A percentile compares a stretch with the other conserved stretches of the same genome.
These are phyloP conservation scores for Earliella scabrosa DNA, from an alignment of 1,284 basidiomycete genomes.

Conservation along the genomic window DNA sequence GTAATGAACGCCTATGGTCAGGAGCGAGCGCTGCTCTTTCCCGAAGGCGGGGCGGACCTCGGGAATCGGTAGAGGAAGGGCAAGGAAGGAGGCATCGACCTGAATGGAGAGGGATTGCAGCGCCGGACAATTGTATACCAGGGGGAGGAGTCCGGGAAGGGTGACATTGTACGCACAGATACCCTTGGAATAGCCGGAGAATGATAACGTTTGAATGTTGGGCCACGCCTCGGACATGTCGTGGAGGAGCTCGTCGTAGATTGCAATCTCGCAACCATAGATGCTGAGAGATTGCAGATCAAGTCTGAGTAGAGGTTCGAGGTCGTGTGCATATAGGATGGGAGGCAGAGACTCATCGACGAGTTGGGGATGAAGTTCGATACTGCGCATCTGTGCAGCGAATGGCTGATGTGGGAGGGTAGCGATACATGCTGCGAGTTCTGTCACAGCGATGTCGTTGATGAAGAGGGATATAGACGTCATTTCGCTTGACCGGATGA, in stretches of 20 bases:
- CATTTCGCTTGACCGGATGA: too few relatives aligned
- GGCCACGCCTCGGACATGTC: conserved; percentile 1
- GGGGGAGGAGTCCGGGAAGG: background rate
- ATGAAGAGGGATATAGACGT: too few relatives aligned
- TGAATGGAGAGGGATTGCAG: background rate
- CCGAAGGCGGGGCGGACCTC: too few relatives aligned
- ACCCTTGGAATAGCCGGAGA: background rate
- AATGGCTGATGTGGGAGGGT: background rate
- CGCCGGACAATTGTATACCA: background rate
- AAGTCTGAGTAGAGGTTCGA: background rate
- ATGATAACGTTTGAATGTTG: background rate
- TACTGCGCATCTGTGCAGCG: background rate
- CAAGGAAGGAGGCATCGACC: too few relatives aligned
- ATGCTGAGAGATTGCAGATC: background rate
- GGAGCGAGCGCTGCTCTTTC: too few relatives aligned
- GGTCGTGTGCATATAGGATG: background rate
- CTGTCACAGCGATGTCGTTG: too few relatives aligned
- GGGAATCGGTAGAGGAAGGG: too few relatives aligned
- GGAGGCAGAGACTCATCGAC: background rate
- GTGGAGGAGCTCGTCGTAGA: background rate
- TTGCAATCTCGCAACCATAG: background rate
- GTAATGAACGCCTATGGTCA: too few relatives aligned
- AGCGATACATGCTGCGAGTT: too few relatives aligned
- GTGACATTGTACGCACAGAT: background rate
- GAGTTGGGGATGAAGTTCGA: background rate